Evolutionary conservation across 441 rosid species (phyloP), one percentile per base, ranked within the genome.

Genomic region (Isatis lusitanica): DNA sequence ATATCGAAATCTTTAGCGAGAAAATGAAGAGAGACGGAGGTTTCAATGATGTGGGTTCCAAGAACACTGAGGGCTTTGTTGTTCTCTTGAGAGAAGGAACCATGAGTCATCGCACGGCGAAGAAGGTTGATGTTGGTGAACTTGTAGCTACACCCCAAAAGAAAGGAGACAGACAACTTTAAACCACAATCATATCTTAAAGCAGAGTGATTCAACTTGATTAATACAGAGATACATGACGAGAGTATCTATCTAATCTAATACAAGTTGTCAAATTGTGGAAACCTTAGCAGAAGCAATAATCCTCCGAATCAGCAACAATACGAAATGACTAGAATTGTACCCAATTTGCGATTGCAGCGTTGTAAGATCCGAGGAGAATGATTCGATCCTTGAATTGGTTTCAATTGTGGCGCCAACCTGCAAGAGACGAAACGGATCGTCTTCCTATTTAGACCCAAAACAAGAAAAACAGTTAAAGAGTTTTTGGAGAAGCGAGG

Each of bases 71-170:
- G 70, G 13, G 90, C 97, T 77, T 51, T 83, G 80, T 87, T 90
- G 83, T 79, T 90, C 80, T 88, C 94, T 68, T 72, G 76, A 2
- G 97, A 90, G 74, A 83, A 90, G 18, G 97, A 90, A 57, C 85
- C 64, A 13, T 88, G 97, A 39, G 91, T 86, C 93, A 90, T 84
- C 4, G 96, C 90, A 3, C 86, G 91, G 42, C 88, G 81, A 57
- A 90, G 91, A 64, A 87, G 81, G 55, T 81, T 80, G 58, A 78
- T 38, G 55, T 78, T 79, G 62, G 30, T 51, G 78, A 88, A 90
- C 11, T 66, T 51, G 64, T 85, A 90, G 21, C 93, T 90, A 80
- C 38, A 58, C 46, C 28, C 28, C 28, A 38, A 35, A 11, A 56
- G 1, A 0, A 62, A 61, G 36, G 38, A 56, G 16, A 46, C 28